Base-by-base conservation (phyloP, 2,329 filamentous ascomycete genomes). In the Cercospora sojina region DNA sequence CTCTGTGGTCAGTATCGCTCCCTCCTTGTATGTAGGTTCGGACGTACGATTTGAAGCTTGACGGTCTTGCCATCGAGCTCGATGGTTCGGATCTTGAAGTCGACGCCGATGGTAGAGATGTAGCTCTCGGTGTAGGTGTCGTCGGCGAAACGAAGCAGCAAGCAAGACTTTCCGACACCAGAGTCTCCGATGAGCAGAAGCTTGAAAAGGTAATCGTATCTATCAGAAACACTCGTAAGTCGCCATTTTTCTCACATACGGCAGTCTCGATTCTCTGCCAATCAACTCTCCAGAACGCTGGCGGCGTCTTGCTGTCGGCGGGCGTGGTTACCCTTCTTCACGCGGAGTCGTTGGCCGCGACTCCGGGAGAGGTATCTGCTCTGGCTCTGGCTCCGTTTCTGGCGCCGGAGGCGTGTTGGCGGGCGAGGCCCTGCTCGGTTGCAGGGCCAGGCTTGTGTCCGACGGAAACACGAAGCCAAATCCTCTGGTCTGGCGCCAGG, bases 121-220 rank as follows among this genome's bases (percentile, higher is more conserved):
- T 98, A 99, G 81, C 92, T 96, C 85, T 98, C 95, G 69, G 95
- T 99, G 86, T 98, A 99, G 81, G 95, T 98, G 79, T 97, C 93
- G 80, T 97, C 95, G 79, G 95, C 95, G 79, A 99, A 99, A 85
- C 95, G 93, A 80, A 99, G 87, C 75, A 99, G 87, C 84, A 99
- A 82, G 84, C 95, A 99, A 79, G 95, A 99, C 90, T 99, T 99
- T 90, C 95, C 95, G 79, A 99, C 95, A 89, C 95, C 95, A 81
- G 95, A 99, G 82, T 99, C 95, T 83, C 95, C 95, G 89, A 99
- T 99, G 86, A 99, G 94, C 83, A 99, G 92, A 74, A 99, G 93
- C 90, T 99, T 99, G 90, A 99, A 99, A 79, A 99, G 93, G 83
- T 99, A 99, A 82, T 99, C 95, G 91, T 99, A 99, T 95, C 95